phyloP scores from a whole-genome alignment of 2,329 filamentous ascomycete species.

The Lachnum nothofagi region DNA sequence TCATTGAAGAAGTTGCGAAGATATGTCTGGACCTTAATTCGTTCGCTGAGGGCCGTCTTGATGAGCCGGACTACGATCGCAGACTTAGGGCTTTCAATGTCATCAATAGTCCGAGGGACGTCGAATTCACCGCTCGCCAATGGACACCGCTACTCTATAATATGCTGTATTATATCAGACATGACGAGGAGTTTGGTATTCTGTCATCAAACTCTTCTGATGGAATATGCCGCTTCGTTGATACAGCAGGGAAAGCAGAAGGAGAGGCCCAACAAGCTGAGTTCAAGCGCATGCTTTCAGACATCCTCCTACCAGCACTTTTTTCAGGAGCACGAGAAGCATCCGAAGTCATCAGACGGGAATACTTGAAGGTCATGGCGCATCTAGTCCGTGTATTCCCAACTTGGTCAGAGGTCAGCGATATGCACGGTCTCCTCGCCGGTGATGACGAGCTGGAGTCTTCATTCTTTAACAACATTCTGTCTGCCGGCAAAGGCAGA shows the following conservation, averaged over 20 bases:
- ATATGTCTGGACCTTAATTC: slow-evolving; percentile 80
- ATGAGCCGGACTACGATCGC: slow-evolving; percentile 82
- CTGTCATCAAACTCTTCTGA: slow-evolving; percentile 75
- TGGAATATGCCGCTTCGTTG: slow-evolving; percentile 71
- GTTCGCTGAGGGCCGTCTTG: slow-evolving; percentile 64
- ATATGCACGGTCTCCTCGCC: slow-evolving; percentile 67
- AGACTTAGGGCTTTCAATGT: slow-evolving; percentile 70
- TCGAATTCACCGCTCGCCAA: slow-evolving; percentile 60
- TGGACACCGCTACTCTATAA: slow-evolving; percentile 90
- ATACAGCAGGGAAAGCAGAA: slow-evolving; percentile 48
- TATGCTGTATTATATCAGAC: slow-evolving; percentile 77
- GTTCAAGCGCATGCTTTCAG: slow-evolving; percentile 55
- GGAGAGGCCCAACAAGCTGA: slow-evolving; percentile 39
- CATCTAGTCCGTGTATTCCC: slow-evolving; percentile 69
- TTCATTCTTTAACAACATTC: slow-evolving; percentile 87
- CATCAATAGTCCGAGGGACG: slow-evolving; percentile 61
- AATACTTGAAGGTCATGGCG: slow-evolving; percentile 75
- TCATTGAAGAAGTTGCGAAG: slow-evolving; percentile 57
- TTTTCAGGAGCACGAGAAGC: slow-evolving; percentile 69
- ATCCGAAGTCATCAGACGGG: slow-evolving; percentile 78
- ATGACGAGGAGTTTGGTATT: slow-evolving; percentile 84
- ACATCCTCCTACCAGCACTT: slow-evolving; percentile 68
- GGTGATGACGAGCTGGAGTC: slow-evolving; percentile 53
- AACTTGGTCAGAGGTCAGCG: slow-evolving; percentile 64
- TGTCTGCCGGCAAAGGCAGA: slow-evolving; percentile 83